phyloP scores from a whole-genome alignment of 1,284 basidiomycete genomes.

The Ustilago hordei region DNA sequence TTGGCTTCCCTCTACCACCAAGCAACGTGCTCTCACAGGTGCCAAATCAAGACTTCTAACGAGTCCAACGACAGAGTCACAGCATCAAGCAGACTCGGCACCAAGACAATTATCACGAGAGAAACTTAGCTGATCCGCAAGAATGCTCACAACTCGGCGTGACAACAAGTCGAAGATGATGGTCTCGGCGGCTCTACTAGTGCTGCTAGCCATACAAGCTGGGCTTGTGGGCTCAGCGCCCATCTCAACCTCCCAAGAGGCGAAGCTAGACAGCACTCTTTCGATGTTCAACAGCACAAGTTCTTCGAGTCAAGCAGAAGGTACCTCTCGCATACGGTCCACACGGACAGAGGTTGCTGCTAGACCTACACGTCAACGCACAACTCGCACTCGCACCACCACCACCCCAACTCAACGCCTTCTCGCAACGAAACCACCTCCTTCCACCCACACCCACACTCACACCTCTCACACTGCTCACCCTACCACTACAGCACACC shows the following conservation, averaged over 20 bases:
- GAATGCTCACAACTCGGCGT: background rate
- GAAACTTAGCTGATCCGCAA: background rate
- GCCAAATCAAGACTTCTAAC: no score
- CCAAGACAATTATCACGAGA: no score
- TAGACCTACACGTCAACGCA: background rate
- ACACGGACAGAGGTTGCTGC: background rate
- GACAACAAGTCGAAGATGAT: background rate
- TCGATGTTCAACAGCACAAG: background rate
- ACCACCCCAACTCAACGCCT: background rate
- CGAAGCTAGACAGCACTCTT: background rate
- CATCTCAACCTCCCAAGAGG: background rate
- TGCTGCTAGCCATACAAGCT: background rate
- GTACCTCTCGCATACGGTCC: background rate
- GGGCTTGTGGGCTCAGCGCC: background rate
- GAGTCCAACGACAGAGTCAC: no score
- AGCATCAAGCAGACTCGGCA: no score
- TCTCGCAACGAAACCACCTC: background rate
- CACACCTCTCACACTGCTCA: constrained; percentile 5
- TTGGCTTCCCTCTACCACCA: no score
- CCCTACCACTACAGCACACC: background rate
- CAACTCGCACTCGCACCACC: background rate
- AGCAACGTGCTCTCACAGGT: no score
- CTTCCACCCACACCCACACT: background rate
- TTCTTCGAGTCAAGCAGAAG: background rate
- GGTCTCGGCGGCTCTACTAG: background rate